phyloP scores from a whole-genome alignment of 2,329 filamentous ascomycete genomes.

The Sclerotinia spermophila region DNA sequence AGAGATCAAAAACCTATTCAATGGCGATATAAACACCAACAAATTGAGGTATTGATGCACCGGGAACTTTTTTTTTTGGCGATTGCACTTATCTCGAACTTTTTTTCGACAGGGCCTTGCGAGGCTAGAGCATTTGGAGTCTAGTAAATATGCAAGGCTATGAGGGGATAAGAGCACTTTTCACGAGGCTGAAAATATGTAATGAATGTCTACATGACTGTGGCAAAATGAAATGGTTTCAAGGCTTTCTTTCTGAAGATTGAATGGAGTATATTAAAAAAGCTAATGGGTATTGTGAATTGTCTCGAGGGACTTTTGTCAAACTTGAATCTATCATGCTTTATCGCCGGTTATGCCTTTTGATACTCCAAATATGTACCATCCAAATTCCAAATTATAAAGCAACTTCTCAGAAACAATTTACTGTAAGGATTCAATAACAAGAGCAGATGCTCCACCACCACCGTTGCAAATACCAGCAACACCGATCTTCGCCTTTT shows the following conservation, averaged over 20 bases:
- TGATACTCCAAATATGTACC: conserved; percentile 11
- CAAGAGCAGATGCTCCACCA: conserved; percentile 88
- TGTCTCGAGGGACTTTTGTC: not conserved
- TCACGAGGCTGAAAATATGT: not conserved
- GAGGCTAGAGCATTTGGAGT: not conserved
- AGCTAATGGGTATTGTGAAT: conserved; percentile 6
- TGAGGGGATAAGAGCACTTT: not conserved
- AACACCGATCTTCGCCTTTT: conserved; percentile 88
- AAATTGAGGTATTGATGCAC: conserved; percentile 17
- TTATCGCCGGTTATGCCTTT: conserved; percentile 6
- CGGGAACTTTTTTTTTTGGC: conserved; percentile 19
- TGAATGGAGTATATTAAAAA: not conserved
- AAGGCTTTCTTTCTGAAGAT: not conserved
- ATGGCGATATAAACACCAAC: conserved; percentile 25
- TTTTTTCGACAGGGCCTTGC: conserved; percentile 12
- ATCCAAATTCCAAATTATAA: not conserved
- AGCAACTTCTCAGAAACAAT: not conserved
- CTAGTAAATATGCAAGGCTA: conserved; percentile 14
- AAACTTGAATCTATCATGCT: not conserved
- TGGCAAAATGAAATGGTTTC: not conserved
- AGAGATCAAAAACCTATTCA: conserved; percentile 20
- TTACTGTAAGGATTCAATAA: conserved; percentile 63
- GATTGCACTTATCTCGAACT: conserved; percentile 20
- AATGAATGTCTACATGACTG: not conserved
- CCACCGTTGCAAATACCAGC: conserved; percentile 98